Evolutionary conservation across 2,329 filamentous ascomycete species (phyloP).

Genomic region (Rhytidhysteron rufulum): DNA sequence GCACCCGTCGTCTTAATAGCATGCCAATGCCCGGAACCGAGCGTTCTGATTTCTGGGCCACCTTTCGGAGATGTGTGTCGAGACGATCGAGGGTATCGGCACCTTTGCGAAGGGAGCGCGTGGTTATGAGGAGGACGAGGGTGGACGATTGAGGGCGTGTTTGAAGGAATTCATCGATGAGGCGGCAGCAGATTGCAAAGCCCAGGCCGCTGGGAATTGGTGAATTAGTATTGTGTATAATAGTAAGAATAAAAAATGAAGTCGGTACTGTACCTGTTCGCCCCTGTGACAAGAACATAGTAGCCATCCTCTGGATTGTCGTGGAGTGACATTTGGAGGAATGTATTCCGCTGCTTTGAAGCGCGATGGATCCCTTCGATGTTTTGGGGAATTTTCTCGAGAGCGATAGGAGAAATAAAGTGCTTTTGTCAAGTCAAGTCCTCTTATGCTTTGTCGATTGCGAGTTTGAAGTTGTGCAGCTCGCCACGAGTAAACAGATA

Average conservation of each 20-base stretch:
- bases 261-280: constrained; percentile 82
- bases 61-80: constrained; percentile 56
- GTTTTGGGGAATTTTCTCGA: too few species aligned
- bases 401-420: too few species aligned
- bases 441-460: too few species aligned
- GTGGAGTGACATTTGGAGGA: constrained; percentile 1
- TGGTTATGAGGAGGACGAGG: constrained; percentile 79
- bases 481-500: too few species aligned
- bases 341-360: too few species aligned
- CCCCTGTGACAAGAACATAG: constrained; percentile 73
- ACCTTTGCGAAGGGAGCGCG: constrained; percentile 71
- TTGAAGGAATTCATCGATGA: constrained; percentile 85
- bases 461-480: too few species aligned
- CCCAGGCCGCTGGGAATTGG: constrained; percentile 70
- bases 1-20: constrained; percentile 43
- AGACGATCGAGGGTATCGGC: constrained; percentile 66
- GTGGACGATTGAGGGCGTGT: constrained; percentile 63
- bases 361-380: too few species aligned
- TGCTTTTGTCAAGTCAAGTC: too few species aligned
- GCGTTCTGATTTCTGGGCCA: constrained; percentile 34
- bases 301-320: constrained; percentile 29
- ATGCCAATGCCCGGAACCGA: constrained; percentile 36
- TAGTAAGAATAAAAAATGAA: too few species aligned
- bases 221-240: constrained; percentile 21
- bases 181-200: constrained; percentile 74